Percentiles rank a stretch among this genome's conserved stretches.
phyloP scores from a whole-genome alignment of 2,329 filamentous ascomycete genomes.

The Thelonectria blattea region DNA sequence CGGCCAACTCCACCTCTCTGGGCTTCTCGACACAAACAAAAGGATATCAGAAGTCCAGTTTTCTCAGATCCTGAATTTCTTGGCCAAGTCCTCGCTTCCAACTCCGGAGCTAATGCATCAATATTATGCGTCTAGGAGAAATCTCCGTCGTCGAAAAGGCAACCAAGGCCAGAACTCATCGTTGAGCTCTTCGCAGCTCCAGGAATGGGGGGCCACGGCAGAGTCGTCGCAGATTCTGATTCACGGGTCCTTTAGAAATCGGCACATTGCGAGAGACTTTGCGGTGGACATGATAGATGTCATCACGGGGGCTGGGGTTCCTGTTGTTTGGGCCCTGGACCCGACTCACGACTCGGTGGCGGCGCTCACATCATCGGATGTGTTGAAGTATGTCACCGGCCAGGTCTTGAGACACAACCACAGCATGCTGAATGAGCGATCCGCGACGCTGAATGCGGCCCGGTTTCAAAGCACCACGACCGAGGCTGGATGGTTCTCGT shows the following conservation, averaged over 20 bases:
- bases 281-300: neutral
- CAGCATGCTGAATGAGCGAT: neutral
- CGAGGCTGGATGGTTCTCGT: neutral
- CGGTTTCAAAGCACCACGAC: neutral
- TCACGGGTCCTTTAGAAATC: neutral
- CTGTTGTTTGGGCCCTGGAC: neutral
- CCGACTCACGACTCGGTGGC: neutral
- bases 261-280: neutral
- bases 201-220: neutral
- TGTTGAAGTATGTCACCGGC: neutral
- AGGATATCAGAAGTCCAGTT: neutral
- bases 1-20: too few species aligned
- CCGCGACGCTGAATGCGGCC: neutral
- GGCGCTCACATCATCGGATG: neutral
- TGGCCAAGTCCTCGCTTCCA: neutral
- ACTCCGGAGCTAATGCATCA: neutral
- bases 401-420: neutral
- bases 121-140: neutral
- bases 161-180: neutral
- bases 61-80: neutral
- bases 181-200: neutral
- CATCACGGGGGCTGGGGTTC: neutral
- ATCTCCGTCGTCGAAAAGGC: neutral
- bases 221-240: neutral
- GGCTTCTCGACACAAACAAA: too few species aligned